These are phyloP conservation scores for Leccinum angustisporum DNA, from an alignment of 1,284 basidiomycete species.

Conservation along the genomic window DNA sequence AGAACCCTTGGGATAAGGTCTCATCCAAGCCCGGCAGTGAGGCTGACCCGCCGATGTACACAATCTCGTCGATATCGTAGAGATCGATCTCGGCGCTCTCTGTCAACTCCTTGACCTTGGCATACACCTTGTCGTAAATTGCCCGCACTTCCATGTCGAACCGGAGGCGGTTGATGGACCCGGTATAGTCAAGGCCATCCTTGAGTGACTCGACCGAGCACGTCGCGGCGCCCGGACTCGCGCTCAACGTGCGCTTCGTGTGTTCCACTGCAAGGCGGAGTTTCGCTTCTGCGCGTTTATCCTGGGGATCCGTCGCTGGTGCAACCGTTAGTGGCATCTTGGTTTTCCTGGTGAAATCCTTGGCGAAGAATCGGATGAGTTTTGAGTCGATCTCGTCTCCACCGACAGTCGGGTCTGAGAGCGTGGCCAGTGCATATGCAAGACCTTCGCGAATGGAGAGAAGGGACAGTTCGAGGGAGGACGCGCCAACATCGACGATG, in stretches of 20 bases:
- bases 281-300: constrained; percentile 91
- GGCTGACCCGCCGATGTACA: constrained; percentile 89
- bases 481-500: constrained; percentile 70
- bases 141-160: constrained; percentile 85
- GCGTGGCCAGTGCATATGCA: constrained; percentile 54
- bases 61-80: constrained; percentile 85
- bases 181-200: constrained; percentile 91
- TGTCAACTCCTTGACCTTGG: constrained; percentile 64
- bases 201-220: constrained; percentile 94
- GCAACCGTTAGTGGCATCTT: constrained; percentile 73
- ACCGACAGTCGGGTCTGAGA: constrained; percentile 47
- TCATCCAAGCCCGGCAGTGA: constrained; percentile 85
- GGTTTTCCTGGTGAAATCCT: constrained; percentile 98
- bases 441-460: constrained; percentile 70
- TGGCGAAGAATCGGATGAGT: constrained; percentile 89
- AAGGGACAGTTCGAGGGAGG: constrained; percentile 59
- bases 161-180: constrained; percentile 90
- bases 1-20: constrained; percentile 68
- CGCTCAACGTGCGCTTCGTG: constrained; percentile 92
- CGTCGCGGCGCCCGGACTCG: constrained; percentile 84
- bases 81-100: constrained; percentile 67
- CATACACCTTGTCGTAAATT: constrained; percentile 73
- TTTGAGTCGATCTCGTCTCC: constrained; percentile 77
- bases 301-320: constrained; percentile 55
- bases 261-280: constrained; percentile 91